phyloP scores from a whole-genome alignment of 2,329 filamentous ascomycete genomes.

The Penicillium sp. region DNA sequence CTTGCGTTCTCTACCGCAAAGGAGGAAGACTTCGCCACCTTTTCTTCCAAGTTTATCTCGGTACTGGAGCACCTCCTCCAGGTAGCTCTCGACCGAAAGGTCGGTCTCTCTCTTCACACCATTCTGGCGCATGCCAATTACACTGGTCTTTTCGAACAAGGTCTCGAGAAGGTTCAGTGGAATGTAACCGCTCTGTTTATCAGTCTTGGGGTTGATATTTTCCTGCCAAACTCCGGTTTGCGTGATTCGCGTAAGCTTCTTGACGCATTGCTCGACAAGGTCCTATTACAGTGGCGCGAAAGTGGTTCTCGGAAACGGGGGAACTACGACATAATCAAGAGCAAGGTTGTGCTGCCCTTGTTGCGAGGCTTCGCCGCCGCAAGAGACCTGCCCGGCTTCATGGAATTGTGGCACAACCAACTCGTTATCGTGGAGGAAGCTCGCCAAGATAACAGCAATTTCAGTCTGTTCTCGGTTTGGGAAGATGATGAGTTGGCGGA shows the following conservation, averaged over 20 bases:
- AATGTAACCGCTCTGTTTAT: slow-evolving; percentile 42
- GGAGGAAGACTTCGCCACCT: slow-evolving; percentile 24
- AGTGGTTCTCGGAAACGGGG: slow-evolving; percentile 11
- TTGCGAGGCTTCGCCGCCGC: slow-evolving; percentile 41
- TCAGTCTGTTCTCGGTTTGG: slow-evolving; percentile 40
- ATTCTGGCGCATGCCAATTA: slow-evolving; percentile 42
- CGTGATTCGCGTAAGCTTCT: slow-evolving; percentile 37
- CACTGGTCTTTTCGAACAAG: slow-evolving; percentile 39
- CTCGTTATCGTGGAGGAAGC: slow-evolving; percentile 37
- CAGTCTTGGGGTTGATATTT: slow-evolving; percentile 43
- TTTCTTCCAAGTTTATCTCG: slow-evolving; percentile 31
- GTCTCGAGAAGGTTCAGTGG: slow-evolving; percentile 39
- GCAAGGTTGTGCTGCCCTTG: slow-evolving; percentile 40
- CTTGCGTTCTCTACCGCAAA: slow-evolving; percentile 38
- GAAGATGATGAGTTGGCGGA: slow-evolving; percentile 46
- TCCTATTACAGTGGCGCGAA: slow-evolving; percentile 34
- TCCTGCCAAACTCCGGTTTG: slow-evolving; percentile 45
- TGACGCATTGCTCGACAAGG: slow-evolving; percentile 36
- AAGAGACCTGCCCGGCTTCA: slow-evolving; percentile 41
- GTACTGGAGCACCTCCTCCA: slow-evolving; percentile 41
- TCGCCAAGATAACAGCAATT: slow-evolving; percentile 23
- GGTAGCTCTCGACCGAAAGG: slow-evolving; percentile 38
- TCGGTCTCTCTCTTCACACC: slow-evolving; percentile 42
- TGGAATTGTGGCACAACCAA: slow-evolving; percentile 42
- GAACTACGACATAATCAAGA: slow-evolving; percentile 37